A percentile compares a stretch with the other conserved stretches of the same genome.
phyloP scores from a whole-genome alignment of 768 basidiomycete genomes.

The Auricularia sp. region DNA sequence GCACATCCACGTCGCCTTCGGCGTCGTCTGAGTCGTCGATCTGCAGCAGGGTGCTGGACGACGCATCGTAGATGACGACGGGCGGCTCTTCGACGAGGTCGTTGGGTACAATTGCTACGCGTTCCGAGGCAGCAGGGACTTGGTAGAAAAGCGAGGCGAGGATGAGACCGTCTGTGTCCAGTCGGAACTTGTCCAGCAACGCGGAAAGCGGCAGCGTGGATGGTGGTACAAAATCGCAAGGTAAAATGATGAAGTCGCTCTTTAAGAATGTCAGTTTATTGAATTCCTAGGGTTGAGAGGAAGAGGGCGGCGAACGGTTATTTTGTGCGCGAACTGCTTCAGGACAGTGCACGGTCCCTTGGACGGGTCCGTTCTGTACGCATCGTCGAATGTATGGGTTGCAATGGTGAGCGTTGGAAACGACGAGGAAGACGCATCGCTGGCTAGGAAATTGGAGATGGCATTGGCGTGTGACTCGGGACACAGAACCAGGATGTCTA shows the following conservation, averaged over 20 bases:
- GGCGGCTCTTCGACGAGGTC: slow-evolving; percentile 30
- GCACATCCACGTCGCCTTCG: slow-evolving; percentile 58
- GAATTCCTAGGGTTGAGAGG: background rate
- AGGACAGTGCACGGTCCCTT: slow-evolving; percentile 60
- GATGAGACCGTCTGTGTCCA: slow-evolving; percentile 50
- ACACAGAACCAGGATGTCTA: slow-evolving; percentile 83
- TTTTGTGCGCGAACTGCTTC: slow-evolving; percentile 63
- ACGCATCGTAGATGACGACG: slow-evolving; percentile 61
- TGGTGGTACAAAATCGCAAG: slow-evolving; percentile 85
- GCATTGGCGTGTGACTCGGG: slow-evolving; percentile 63
- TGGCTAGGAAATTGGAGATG: slow-evolving; percentile 78
- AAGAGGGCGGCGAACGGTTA: slow-evolving; percentile 31
- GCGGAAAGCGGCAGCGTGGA: slow-evolving; percentile 54
- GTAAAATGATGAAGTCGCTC: slow-evolving; percentile 78
- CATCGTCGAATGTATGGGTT: slow-evolving; percentile 71
- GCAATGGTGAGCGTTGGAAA: slow-evolving; percentile 61
- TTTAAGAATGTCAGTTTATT: slow-evolving; percentile 8
- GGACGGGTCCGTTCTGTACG: slow-evolving; percentile 46
- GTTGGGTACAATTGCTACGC: slow-evolving; percentile 37
- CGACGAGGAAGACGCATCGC: slow-evolving; percentile 50
- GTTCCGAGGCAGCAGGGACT: slow-evolving; percentile 54
- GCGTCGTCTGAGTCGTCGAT: slow-evolving; percentile 60
- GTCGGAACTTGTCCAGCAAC: slow-evolving; percentile 75
- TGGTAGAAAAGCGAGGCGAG: slow-evolving; percentile 33
- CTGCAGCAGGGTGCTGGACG: slow-evolving; percentile 55